These are phyloP conservation scores for Solanum appendiculatum DNA, from an alignment of 257 asterid species.

Conservation along the genomic window DNA sequence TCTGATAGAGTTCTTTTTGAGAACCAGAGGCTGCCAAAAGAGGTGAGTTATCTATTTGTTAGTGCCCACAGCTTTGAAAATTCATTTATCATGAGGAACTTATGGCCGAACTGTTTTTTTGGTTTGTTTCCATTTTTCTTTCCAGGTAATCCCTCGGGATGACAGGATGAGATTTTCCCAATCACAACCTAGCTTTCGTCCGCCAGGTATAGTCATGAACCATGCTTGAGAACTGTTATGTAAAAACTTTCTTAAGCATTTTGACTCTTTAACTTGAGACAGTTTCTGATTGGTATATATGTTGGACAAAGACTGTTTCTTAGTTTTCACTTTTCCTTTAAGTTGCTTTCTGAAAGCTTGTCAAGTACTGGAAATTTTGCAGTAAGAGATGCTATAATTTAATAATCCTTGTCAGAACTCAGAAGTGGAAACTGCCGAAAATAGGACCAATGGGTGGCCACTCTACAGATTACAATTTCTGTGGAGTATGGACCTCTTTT, in stretches of 20 bases:
- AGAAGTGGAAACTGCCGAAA: background rate
- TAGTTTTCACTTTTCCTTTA: background rate
- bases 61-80: background rate
- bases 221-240: background rate
- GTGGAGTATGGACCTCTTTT: background rate
- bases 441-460: background rate
- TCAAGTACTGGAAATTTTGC: background rate
- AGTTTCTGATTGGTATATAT: background rate
- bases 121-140: constrained; percentile 1
- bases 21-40: constrained; percentile 60
- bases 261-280: background rate
- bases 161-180: constrained; percentile 59
- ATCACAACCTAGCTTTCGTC: constrained; percentile 36
- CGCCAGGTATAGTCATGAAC: constrained; percentile 40
- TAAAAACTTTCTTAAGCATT: background rate
- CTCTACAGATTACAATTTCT: background rate
- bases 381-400: background rate
- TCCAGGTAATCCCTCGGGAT: constrained; percentile 68
- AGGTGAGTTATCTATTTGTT: constrained; percentile 33
- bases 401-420: background rate
- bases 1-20: constrained; percentile 57
- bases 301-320: background rate
- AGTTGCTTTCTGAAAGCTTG: background rate
- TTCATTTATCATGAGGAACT: background rate
- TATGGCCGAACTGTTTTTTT: background rate